phyloP scores from a whole-genome alignment of 306 rosid genomes.

The Quercus alba region DNA sequence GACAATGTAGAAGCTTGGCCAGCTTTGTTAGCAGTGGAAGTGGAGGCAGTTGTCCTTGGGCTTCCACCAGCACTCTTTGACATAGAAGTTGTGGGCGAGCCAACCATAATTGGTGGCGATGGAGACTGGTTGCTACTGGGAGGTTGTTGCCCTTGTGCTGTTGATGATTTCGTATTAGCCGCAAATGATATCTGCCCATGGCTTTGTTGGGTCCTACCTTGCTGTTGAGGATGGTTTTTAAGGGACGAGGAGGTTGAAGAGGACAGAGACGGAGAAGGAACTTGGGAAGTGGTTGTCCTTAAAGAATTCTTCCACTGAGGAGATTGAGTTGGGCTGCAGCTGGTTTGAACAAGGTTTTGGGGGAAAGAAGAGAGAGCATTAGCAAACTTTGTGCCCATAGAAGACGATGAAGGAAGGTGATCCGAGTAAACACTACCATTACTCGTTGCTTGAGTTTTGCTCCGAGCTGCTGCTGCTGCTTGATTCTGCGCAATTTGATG shows the following conservation, averaged over 20 bases:
- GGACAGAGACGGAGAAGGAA: constrained; percentile 55
- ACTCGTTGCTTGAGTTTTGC: constrained; percentile 58
- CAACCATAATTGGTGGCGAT: constrained; percentile 75
- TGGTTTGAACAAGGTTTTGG: constrained; percentile 69
- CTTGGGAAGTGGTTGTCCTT: constrained; percentile 51
- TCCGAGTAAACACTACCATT: constrained; percentile 73
- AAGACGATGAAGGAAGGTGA: constrained; percentile 58
- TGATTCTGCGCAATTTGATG: constrained; percentile 10
- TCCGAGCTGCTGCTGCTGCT: constrained; percentile 47
- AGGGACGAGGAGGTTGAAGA: constrained; percentile 58
- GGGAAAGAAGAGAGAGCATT: constrained; percentile 65
- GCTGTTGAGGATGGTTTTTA: constrained; percentile 69
- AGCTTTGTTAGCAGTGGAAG: constrained; percentile 57
- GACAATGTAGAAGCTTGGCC: constrained; percentile 64
- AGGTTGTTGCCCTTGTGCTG: constrained; percentile 57
- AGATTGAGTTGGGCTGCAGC: constrained; percentile 65
- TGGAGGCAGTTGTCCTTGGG: constrained; percentile 70
- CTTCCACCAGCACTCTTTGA: constrained; percentile 86
- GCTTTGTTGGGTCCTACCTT: constrained; percentile 58
- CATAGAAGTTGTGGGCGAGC: constrained; percentile 83
- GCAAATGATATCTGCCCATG: constrained; percentile 86
- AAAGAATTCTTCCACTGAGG: constrained; percentile 85
- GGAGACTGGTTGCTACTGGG: constrained; percentile 62
- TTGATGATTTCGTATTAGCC: constrained; percentile 60
- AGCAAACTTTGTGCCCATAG: constrained; percentile 70